Conservation (phyloP, 108 stramenopile species). For the Cyclotella cryptica region DNA sequence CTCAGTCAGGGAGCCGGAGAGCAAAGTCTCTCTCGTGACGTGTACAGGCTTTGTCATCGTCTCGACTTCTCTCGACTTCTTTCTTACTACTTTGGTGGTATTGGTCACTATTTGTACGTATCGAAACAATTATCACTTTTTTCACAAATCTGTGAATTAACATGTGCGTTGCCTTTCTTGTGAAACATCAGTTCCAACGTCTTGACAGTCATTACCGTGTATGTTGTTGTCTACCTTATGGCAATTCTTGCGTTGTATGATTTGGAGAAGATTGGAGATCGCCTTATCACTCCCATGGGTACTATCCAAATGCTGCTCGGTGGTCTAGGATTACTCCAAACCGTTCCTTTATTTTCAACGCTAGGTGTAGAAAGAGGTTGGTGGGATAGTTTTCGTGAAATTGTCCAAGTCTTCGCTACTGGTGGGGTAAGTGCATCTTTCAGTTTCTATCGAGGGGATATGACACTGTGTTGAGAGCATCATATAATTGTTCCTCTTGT, state of each 20-base stretch:
- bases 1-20: constrained; percentile 98
- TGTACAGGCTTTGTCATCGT: constrained; percentile 92
- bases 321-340: constrained; percentile 94
- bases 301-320: constrained; percentile 94
- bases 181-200: constrained; percentile 68
- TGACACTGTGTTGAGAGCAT: too few species aligned
- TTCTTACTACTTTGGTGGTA: constrained; percentile 98
- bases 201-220: constrained; percentile 93
- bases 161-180: too few species aligned
- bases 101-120: constrained; percentile 92
- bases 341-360: constrained; percentile 96
- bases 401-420: constrained; percentile 92
- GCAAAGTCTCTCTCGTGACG: constrained; percentile 97
- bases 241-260: constrained; percentile 90
- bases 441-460: too few species aligned
- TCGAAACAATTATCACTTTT: too few species aligned
- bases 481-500: too few species aligned
- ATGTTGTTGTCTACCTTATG: constrained; percentile 94
- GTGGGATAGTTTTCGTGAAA: constrained; percentile 85
- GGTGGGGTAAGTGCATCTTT: constrained; percentile 67
- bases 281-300: constrained; percentile 93
- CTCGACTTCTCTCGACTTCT: constrained; percentile 97
- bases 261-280: constrained; percentile 93
- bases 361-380: constrained; percentile 96
- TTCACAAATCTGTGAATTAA: too few species aligned